These are phyloP conservation scores for Solanum chiquidenum DNA, from an alignment of 257 asterid genomes.

Conservation along the genomic window DNA sequence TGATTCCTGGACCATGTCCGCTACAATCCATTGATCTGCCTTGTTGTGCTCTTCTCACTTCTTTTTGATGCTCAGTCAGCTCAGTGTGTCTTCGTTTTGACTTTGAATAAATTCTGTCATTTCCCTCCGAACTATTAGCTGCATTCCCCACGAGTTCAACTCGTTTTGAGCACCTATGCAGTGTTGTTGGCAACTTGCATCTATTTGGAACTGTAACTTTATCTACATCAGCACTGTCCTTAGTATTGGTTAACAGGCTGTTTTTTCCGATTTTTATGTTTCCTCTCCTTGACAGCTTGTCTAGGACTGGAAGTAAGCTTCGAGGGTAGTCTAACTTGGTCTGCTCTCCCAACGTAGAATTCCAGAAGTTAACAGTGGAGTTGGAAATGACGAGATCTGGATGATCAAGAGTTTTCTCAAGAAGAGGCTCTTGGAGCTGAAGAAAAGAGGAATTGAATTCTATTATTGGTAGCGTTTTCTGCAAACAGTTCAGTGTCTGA, in stretches of 20 bases:
- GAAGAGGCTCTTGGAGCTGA: conserved; percentile 41
- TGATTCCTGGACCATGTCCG: conserved; percentile 72
- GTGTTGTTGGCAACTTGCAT: conserved; percentile 18
- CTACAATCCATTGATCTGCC: conserved; percentile 52
- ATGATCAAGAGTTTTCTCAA: conserved; percentile 56
- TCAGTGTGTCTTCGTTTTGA: conserved; percentile 40
- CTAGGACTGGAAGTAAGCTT: conserved; percentile 41
- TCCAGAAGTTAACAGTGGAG: conserved; percentile 56
- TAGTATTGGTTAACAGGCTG: neutral
- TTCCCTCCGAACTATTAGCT: neutral
- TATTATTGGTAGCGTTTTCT: conserved; percentile 36
- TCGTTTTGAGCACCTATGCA: conserved; percentile 58
- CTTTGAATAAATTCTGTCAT: conserved; percentile 2
- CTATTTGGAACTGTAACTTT: conserved; percentile 7
- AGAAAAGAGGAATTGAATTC: conserved; percentile 51
- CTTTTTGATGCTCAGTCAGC: conserved; percentile 75
- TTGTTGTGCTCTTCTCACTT: conserved; percentile 74
- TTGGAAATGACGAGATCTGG: conserved; percentile 46
- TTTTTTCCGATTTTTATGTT: conserved; percentile 40
- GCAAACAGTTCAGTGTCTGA: conserved; percentile 38
- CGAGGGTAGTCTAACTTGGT: conserved; percentile 53
- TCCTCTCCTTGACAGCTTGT: conserved; percentile 56
- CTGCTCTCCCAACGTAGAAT: conserved; percentile 53
- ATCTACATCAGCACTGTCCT: neutral
- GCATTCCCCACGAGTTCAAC: conserved; percentile 35